Percentiles rank a stretch among this genome's conserved stretches.
phyloP scores from a whole-genome alignment of 2,329 filamentous ascomycete species.

The Lasiodiplodia sp. region DNA sequence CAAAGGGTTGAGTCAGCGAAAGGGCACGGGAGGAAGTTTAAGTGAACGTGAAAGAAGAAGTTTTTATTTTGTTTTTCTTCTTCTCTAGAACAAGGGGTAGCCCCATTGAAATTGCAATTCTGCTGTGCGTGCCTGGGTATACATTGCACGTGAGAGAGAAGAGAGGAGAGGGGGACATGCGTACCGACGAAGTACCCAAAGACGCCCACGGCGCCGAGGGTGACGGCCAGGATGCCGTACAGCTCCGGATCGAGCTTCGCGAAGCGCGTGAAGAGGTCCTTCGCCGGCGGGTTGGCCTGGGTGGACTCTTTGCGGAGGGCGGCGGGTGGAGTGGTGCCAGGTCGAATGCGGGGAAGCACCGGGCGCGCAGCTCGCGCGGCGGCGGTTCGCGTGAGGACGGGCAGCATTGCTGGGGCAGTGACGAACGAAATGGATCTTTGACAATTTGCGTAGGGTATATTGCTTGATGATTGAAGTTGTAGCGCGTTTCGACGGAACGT shows the following conservation, averaged over 20 bases:
- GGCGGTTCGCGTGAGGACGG: not conserved
- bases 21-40: no score
- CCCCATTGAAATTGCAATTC: no score
- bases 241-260: conserved; percentile 15
- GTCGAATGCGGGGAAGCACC: conserved; percentile 8
- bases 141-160: not conserved
- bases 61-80: no score
- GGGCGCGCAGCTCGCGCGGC: conserved; percentile 1
- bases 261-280: conserved; percentile 4
- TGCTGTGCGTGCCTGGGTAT: not conserved
- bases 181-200: conserved; percentile 7
- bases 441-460: not conserved
- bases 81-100: no score
- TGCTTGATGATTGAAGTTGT: not conserved
- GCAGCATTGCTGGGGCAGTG: not conserved
- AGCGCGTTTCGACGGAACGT: not conserved
- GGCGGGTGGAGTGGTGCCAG: not conserved
- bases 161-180: not conserved
- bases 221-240: conserved; percentile 4
- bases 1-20: no score
- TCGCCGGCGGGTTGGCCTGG: not conserved
- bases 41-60: no score
- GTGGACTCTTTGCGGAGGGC: conserved; percentile 10
- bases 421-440: not conserved
- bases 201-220: not conserved